Conservation (phyloP, 192 early-diverging fungal species). For the Pecoramyces ruminantium region DNA sequence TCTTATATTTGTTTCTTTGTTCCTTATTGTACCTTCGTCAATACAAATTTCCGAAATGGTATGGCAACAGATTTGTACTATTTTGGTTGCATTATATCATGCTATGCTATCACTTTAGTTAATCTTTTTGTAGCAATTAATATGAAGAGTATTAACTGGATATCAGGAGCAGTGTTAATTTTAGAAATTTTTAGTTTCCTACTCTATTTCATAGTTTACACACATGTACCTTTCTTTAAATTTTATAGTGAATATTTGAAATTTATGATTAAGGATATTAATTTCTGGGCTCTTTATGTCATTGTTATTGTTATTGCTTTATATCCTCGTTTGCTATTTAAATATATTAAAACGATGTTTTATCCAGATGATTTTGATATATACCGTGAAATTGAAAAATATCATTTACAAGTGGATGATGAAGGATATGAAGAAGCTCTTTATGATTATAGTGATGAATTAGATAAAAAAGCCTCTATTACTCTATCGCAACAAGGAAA, state of each 20-base stretch:
- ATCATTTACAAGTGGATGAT: background rate
- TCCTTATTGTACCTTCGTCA: slow-evolving; percentile 42
- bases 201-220: slow-evolving; percentile 47
- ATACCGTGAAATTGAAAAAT: slow-evolving; percentile 31
- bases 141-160: slow-evolving; percentile 72
- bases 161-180: slow-evolving; percentile 42
- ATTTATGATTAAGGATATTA: slow-evolving; percentile 29
- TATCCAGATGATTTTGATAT: slow-evolving; percentile 47
- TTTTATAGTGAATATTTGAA: slow-evolving; percentile 42
- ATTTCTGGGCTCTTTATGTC: slow-evolving; percentile 60
- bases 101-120: slow-evolving; percentile 62
- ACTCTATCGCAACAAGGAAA: too few relatives aligned
- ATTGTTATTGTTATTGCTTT: slow-evolving; percentile 52
- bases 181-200: slow-evolving; percentile 50
- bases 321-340: slow-evolving; percentile 45
- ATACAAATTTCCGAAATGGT: slow-evolving; percentile 27
- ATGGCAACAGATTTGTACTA: slow-evolving; percentile 35
- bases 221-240: slow-evolving; percentile 32
- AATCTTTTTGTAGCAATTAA: slow-evolving; percentile 64
- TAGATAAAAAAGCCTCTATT: too few relatives aligned
- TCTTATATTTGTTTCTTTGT: slow-evolving; percentile 65
- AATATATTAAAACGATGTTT: slow-evolving; percentile 47
- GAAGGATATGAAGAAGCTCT: background rate
- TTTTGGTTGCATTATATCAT: slow-evolving; percentile 62
- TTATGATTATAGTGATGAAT: background rate